phyloP scores from a whole-genome alignment of 768 basidiomycete species.

The Lanmaoa rubissima region DNA sequence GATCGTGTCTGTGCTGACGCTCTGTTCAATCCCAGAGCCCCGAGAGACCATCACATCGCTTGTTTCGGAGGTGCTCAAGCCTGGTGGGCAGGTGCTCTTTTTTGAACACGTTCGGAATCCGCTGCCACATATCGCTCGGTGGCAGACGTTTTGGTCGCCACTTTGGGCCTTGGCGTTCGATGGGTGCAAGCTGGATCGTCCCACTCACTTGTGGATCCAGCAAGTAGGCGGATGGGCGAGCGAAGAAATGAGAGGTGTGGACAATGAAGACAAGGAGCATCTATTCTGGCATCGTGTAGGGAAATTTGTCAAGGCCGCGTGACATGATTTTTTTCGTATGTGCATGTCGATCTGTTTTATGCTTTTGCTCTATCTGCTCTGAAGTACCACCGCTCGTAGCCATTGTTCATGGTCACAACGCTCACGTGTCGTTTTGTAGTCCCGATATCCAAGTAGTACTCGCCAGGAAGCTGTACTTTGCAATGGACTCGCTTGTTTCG shows the following conservation, averaged over 20 bases:
- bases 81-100: conserved; percentile 63
- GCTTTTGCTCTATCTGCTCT: not conserved
- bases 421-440: not conserved
- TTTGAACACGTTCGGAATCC: conserved; percentile 70
- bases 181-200: conserved; percentile 63
- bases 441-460: not conserved
- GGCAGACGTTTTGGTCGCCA: conserved; percentile 75
- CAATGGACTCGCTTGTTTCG: too few species aligned
- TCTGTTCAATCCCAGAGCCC: conserved; percentile 65
- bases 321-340: not conserved
- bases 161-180: conserved; percentile 59
- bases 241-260: conserved; percentile 44
- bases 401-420: not conserved
- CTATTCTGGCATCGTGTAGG: conserved; percentile 63
- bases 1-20: conserved; percentile 59
- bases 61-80: conserved; percentile 51
- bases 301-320: conserved; percentile 47
- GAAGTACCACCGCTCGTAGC: not conserved
- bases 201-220: conserved; percentile 47
- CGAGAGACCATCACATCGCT: conserved; percentile 46
- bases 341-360: not conserved
- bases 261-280: conserved; percentile 53
- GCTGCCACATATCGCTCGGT: conserved; percentile 55
- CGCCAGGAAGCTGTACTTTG: not conserved
- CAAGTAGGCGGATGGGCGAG: conserved; percentile 49